Evolutionary conservation across 2,329 filamentous ascomycete species (phyloP), one percentile per base, ranked within the genome.

Genomic region (Phialophora expanda): DNA sequence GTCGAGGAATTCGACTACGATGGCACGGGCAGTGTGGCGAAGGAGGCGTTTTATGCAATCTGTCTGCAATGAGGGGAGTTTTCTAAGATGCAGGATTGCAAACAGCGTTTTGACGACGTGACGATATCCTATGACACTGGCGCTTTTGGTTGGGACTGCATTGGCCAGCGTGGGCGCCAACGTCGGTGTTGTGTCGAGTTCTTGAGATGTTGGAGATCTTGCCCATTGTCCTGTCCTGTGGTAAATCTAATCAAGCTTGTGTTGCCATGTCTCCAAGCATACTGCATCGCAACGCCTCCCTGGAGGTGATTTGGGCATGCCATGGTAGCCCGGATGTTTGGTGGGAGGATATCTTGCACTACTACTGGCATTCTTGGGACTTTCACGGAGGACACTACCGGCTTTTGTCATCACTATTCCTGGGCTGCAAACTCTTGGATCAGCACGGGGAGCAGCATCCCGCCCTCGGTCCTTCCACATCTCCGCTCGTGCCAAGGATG

Each of bases 1-100:
- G 95, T 99, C 80, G 93, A 97, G 75, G 94, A 98, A 79, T 96
- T 98, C 81, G 95, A 99, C 81, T 85, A 97, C 70, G 91, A 96
- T 75, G 94, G 92, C 1, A 96, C 96, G 73, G 93, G 93, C 11
- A 93, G 85, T 64, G 88, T 89, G 70, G 84, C 82, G 56, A 76
- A 85, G 73, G 87, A 89, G 66, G 87, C 87, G 66, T 89, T 89
- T 79, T 81, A 89, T 72, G 83, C 84, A n/a, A 89, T 89, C 70
- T 89, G 87, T 76, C 79, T 88, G 76, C 81, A 83, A 73, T 83
- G 73, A 79, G 54, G 24, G 30, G 30, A 22, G 30, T 4, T n/a
- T 24, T 34, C 32, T 24, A 44, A 48, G 14, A 51, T 41, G 34
- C 17, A 8, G 17, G 38, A 41, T 17, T 41, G 34, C 34, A 38